These are phyloP conservation scores for Phytopythium ostracodes DNA, from an alignment of 352 stramenopile genomes.

Conservation along the genomic window DNA sequence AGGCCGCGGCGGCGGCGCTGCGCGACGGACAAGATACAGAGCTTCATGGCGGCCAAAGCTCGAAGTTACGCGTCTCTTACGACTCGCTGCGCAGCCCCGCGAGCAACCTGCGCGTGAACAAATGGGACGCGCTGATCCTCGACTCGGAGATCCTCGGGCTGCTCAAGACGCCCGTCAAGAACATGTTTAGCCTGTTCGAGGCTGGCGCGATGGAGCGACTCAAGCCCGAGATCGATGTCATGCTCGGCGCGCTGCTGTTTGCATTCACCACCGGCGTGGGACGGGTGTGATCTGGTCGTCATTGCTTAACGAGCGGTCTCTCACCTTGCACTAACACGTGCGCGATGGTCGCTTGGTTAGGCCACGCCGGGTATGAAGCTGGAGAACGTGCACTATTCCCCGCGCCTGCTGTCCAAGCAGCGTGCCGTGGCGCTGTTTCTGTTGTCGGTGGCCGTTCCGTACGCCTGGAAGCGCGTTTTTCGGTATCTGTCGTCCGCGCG, in stretches of 20 bases:
- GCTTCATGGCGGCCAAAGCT: no score
- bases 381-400: slow-evolving; percentile 67
- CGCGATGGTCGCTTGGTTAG: slow-evolving; percentile 19
- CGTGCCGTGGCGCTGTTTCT: slow-evolving; percentile 58
- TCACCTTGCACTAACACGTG: slow-evolving; percentile 1
- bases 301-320: slow-evolving; percentile 3
- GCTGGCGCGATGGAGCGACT: slow-evolving; percentile 54
- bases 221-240: slow-evolving; percentile 71
- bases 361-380: slow-evolving; percentile 82
- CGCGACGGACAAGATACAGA: slow-evolving; percentile 20
- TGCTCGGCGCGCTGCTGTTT: slow-evolving; percentile 55
- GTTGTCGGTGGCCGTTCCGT: slow-evolving; percentile 65
- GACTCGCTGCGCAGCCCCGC: slow-evolving; percentile 32
- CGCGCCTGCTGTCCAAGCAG: slow-evolving; percentile 39
- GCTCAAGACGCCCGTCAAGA: slow-evolving; percentile 70
- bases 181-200: slow-evolving; percentile 79
- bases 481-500: slow-evolving; percentile 52
- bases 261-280: slow-evolving; percentile 57
- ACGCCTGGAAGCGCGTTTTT: slow-evolving; percentile 72
- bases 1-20: slow-evolving; percentile 31
- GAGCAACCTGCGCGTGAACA: slow-evolving; percentile 70
- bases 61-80: slow-evolving; percentile 33
- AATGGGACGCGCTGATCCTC: slow-evolving; percentile 80
- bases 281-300: slow-evolving; percentile 26
- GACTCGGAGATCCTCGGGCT: slow-evolving; percentile 73